These are phyloP conservation scores for Syncephalastrum contaminatum DNA, from an alignment of 371 early-diverging fungal genomes.

Conservation along the genomic window DNA sequence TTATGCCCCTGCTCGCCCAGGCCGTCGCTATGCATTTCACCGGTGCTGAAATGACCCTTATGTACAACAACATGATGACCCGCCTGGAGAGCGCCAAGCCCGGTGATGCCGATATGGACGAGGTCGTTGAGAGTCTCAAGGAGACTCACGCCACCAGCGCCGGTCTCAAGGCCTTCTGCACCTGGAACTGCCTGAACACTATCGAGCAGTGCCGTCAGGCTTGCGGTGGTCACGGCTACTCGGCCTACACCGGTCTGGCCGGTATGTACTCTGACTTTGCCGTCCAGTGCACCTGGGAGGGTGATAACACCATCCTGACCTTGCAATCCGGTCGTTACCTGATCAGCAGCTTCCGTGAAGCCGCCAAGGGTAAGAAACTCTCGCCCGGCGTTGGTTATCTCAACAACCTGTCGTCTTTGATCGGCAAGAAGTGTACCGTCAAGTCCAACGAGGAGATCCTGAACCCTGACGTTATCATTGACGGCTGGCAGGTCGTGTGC, in stretches of 20 bases:
- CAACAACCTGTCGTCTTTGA: constrained; percentile 53
- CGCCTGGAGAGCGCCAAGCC: constrained; percentile 67
- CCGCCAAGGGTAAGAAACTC: constrained; percentile 72
- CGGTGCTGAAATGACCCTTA: constrained; percentile 76
- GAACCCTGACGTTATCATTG: constrained; percentile 63
- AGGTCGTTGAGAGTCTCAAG: constrained; percentile 77
- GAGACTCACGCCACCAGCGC: constrained; percentile 92
- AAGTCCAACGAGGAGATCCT: constrained; percentile 58
- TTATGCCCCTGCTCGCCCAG: constrained; percentile 89
- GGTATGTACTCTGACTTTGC: constrained; percentile 88
- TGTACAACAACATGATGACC: constrained; percentile 79
- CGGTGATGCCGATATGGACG: constrained; percentile 64
- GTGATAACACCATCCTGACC: constrained; percentile 89
- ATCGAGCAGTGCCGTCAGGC: constrained; percentile 92
- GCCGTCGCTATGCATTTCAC: constrained; percentile 91
- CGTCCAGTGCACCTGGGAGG: constrained; percentile 94
- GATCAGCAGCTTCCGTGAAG: constrained; percentile 78
- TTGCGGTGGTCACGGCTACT: constrained; percentile 92
- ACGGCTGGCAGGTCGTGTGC: constrained; percentile 84
- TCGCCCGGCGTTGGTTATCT: constrained; percentile 86
- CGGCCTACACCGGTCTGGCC: constrained; percentile 87
- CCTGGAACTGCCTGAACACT: constrained; percentile 84
- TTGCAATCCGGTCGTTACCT: constrained; percentile 90
- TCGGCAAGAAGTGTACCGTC: constrained; percentile 55
- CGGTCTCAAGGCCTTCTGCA: constrained; percentile 94